These are phyloP conservation scores for Vinca minor DNA, from an alignment of 257 asterid genomes.

Conservation along the genomic window DNA sequence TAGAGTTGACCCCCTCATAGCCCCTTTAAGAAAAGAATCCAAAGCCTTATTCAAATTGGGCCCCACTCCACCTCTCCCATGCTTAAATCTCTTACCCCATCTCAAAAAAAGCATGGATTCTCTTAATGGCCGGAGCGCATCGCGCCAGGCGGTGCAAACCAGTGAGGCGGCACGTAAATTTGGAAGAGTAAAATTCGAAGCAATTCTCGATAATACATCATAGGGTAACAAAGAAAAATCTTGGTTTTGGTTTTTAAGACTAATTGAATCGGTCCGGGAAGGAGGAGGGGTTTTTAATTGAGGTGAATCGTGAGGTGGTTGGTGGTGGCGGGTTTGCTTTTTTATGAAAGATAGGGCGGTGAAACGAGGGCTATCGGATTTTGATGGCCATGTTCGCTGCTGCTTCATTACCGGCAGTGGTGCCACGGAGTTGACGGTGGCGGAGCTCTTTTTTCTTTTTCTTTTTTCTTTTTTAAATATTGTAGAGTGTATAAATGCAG, in stretches of 20 bases:
- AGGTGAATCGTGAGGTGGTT: too few species aligned
- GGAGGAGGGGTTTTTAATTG: slow-evolving; percentile 18
- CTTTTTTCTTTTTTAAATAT: too few species aligned
- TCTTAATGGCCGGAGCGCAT: slow-evolving; percentile 62
- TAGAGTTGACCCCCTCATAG: slow-evolving; percentile 76
- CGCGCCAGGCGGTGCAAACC: slow-evolving; percentile 77
- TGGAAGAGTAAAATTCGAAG: slow-evolving; percentile 44
- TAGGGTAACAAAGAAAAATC: slow-evolving; percentile 56
- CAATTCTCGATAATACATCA: slow-evolving; percentile 45
- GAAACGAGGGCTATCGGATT: slow-evolving; percentile 33
- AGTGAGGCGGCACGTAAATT: slow-evolving; percentile 63
- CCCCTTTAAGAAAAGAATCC: slow-evolving; percentile 63
- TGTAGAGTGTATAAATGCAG: too few species aligned
- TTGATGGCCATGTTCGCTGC: slow-evolving; percentile 38
- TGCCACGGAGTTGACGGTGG: not conserved
- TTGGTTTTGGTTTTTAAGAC: slow-evolving; percentile 4
- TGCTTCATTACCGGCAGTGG: slow-evolving; percentile 20
- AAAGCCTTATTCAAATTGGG: slow-evolving; percentile 44
- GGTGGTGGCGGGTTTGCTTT: slow-evolving; percentile 27
- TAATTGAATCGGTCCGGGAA: slow-evolving; percentile 7
- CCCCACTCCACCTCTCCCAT: slow-evolving; percentile 60
- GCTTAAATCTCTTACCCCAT: slow-evolving; percentile 72
- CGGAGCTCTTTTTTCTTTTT: not conserved
- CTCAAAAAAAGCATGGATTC: slow-evolving; percentile 53
- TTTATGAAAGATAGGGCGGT: slow-evolving; percentile 22